phyloP scores from a whole-genome alignment of 2,329 filamentous ascomycete species.

The Fusarium subglutinans region DNA sequence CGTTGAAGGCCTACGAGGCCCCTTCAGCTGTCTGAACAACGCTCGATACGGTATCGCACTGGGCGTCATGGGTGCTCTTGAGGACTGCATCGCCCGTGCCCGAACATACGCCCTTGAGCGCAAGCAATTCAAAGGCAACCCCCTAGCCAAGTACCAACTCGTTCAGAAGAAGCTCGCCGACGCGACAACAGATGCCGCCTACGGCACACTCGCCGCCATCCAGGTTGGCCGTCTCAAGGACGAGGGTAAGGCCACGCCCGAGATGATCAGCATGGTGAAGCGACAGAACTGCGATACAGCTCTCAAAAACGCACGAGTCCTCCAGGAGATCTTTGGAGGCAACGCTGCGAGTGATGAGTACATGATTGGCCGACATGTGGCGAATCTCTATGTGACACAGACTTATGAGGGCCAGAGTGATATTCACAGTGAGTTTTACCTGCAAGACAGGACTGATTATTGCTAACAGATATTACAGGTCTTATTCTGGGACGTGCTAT shows the following conservation, averaged over 20 bases:
- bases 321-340: constrained; percentile 97
- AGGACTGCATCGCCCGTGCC: constrained; percentile 86
- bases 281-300: constrained; percentile 96
- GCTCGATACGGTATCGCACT: constrained; percentile 94
- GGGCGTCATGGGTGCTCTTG: constrained; percentile 91
- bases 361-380: constrained; percentile 90
- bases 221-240: constrained; percentile 96
- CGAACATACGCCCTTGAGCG: constrained; percentile 90
- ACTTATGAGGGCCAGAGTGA: constrained; percentile 99
- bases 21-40: constrained; percentile 94
- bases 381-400: constrained; percentile 96
- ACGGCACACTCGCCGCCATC: constrained; percentile 86
- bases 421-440: constrained; percentile 80
- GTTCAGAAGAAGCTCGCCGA: constrained; percentile 98
- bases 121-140: constrained; percentile 96
- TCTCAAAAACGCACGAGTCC: constrained; percentile 76
- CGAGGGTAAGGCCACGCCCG: constrained; percentile 83
- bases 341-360: constrained; percentile 99
- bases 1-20: constrained; percentile 85
- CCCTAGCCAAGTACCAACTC: constrained; percentile 94
- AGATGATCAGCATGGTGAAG: constrained; percentile 98
- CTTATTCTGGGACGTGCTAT: constrained; percentile 75
- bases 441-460: background rate
- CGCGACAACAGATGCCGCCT: constrained; percentile 88
- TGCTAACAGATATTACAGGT: constrained; percentile 56